These are phyloP conservation scores for Naganishia vaughanmartiniae DNA, from an alignment of 768 basidiomycete genomes.

Conservation along the genomic window DNA sequence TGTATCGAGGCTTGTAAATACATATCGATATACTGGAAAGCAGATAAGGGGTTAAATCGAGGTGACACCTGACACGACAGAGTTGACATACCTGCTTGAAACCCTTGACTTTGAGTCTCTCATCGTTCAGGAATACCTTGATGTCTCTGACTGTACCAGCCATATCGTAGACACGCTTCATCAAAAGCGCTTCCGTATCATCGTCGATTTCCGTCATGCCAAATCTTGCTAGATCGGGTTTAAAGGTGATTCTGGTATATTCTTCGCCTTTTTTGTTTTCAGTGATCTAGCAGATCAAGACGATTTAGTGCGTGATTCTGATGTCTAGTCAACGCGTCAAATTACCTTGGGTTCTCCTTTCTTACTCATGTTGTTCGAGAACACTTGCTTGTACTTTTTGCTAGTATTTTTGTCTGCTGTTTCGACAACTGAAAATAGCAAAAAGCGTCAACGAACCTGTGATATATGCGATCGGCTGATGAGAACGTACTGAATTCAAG, in stretches of 20 bases:
- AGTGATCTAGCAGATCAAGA: slow-evolving; percentile 61
- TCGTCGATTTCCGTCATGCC: slow-evolving; percentile 85
- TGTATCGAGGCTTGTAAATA: slow-evolving; percentile 76
- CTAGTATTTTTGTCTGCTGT: slow-evolving; percentile 81
- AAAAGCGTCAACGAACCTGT: not conserved
- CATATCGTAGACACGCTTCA: slow-evolving; percentile 93
- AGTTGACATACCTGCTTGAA: slow-evolving; percentile 64
- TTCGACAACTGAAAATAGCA: slow-evolving; percentile 61
- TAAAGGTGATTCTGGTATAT: slow-evolving; percentile 88
- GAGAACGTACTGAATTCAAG: slow-evolving; percentile 68
- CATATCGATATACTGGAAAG: slow-evolving; percentile 80
- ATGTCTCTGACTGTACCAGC: slow-evolving; percentile 90
- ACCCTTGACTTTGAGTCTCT: slow-evolving; percentile 83
- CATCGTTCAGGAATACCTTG: slow-evolving; percentile 90
- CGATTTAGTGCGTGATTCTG: not conserved
- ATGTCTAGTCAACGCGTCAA: not conserved
- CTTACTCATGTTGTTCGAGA: slow-evolving; percentile 87
- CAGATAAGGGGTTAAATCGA: not conserved
- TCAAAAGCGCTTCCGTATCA: slow-evolving; percentile 81
- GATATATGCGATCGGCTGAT: not conserved
- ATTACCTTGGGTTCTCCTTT: slow-evolving; percentile 73
- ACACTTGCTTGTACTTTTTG: slow-evolving; percentile 93
- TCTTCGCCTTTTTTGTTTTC: slow-evolving; percentile 83
- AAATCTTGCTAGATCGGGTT: slow-evolving; percentile 85
- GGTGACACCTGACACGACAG: no score